phyloP scores from a whole-genome alignment of 129 eudicot genomes.

The Flaveria robusta region DNA sequence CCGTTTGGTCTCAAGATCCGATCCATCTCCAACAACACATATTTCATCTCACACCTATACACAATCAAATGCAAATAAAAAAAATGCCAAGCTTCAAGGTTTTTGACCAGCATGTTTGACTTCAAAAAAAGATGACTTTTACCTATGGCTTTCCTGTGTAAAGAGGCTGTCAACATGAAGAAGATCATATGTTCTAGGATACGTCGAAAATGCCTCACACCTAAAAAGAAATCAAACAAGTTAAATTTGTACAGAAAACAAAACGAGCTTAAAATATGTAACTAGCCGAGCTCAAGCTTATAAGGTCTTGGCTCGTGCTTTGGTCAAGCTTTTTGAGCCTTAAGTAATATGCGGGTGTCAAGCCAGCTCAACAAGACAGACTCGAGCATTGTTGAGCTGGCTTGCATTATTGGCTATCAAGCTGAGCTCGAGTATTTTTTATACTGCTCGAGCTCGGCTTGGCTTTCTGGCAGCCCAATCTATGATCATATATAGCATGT shows the following conservation, averaged over 20 bases:
- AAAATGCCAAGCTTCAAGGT: conserved; percentile 3
- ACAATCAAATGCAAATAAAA: not conserved
- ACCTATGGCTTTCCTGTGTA: conserved; percentile 95
- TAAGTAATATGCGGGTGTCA: not conserved
- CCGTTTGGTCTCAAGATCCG: conserved; percentile 86
- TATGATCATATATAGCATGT: not conserved
- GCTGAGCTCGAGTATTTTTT: not conserved
- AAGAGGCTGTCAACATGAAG: conserved; percentile 91
- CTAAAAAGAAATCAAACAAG: conserved; percentile 38
- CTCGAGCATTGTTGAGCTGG: not conserved
- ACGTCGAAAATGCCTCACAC: conserved; percentile 99
- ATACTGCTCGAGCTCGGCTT: not conserved
- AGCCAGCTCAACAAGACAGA: not conserved
- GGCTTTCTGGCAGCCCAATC: not conserved
- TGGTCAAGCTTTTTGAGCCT: not conserved
- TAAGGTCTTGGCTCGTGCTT: too few species aligned
- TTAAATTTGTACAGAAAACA: not conserved
- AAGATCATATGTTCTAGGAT: conserved; percentile 96
- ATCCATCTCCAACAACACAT: conserved; percentile 91
- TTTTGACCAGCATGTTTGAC: conserved; percentile 17
- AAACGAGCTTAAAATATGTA: too few species aligned
- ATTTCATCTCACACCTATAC: conserved; percentile 90
- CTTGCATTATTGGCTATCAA: not conserved
- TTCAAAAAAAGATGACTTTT: conserved; percentile 20
- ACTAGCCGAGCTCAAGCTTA: too few species aligned